Evolutionary conservation across 495 filamentous ascomycete species (phyloP), one percentile per base, ranked within the genome.

Genomic region (Neurospora sp.): DNA sequence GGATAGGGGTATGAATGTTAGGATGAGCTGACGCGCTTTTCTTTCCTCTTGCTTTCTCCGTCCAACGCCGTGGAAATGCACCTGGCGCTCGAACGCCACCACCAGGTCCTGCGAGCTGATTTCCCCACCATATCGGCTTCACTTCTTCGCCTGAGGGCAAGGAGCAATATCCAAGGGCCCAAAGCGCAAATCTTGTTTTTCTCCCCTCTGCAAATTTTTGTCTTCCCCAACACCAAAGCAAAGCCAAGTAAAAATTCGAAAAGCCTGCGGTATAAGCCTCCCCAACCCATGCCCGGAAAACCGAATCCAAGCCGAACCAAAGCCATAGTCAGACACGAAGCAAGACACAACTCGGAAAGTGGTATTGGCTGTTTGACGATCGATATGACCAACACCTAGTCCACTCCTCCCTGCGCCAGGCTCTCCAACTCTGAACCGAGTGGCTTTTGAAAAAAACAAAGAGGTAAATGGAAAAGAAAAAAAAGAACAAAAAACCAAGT

Each of bases 401-500:
- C 22, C 53, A 61, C 6, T 31, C 53, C 53, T 61, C 20, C 53
- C 20, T 61, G 53, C 17, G 38, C 69, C 72, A 65, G 35, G 31
- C 45, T 37, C 31, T 39, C 35, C 38, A 45, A 65, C 65, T 37
- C 8, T 22, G 16, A 45, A 39, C 37, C 44, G 27, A 37, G 70
- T 69, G 73, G 74, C 44, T 31, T 42, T 35, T 69, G 68, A 16
- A 39, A 71, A 45, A 59, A 70, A 70, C 40, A 61, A 37, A 8
- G 41, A 42, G 9, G 59, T 70, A 8, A 73, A 69, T 44, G 0
- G 7, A 31, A 31, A 31, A 76, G 70, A 74, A 68, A 7, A 45
- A 70, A 22, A 68, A 65, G 14, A 69, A 69, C 14, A 74, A 76
- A 74, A 74, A 71, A 40, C 20, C 48, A 78, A 74, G 41, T 72